phyloP scores from a whole-genome alignment of 305 asterid genomes.

The Fraxinus nigra region DNA sequence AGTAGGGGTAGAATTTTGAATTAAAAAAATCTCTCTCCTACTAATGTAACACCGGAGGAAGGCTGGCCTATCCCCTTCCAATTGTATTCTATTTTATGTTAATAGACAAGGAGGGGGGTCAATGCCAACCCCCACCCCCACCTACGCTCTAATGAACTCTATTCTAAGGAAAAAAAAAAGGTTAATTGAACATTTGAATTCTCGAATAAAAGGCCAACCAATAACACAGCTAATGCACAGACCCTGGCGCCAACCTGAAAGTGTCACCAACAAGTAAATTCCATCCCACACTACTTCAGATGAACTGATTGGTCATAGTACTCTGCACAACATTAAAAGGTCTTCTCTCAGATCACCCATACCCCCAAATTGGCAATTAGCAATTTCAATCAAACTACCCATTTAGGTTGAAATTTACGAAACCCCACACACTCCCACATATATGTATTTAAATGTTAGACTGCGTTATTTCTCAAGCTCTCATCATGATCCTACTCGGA shows the following conservation, averaged over 20 bases:
- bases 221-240: neutral
- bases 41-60: neutral
- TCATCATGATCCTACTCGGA: neutral
- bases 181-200: neutral
- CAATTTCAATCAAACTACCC: neutral
- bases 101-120: neutral
- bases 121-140: neutral
- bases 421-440: neutral
- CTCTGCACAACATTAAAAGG: neutral
- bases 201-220: neutral
- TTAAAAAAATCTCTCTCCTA: neutral
- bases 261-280: neutral
- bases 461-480: neutral
- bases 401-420: neutral
- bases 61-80: neutral
- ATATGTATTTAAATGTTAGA: neutral
- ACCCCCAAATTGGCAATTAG: neutral
- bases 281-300: neutral
- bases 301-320: neutral
- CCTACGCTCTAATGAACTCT: neutral
- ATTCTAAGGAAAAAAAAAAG: neutral
- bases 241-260: neutral
- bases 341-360: neutral
- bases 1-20: neutral
- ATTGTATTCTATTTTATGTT: neutral